phyloP scores from a whole-genome alignment of 1,139 yeast species.

The Arxiozyma slooffiae region DNA sequence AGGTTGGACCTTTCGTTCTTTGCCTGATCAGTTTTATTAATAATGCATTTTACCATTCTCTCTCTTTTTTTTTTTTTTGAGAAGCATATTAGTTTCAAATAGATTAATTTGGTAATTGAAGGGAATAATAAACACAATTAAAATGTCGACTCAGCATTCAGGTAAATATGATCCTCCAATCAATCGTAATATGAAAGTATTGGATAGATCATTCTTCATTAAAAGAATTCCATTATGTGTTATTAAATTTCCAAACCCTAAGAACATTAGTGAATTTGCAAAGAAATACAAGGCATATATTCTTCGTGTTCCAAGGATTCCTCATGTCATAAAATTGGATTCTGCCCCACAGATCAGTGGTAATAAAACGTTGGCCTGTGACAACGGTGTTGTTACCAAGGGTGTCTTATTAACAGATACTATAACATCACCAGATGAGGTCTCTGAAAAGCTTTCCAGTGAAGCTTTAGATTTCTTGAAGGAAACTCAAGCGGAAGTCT shows the following conservation, averaged over 20 bases:
- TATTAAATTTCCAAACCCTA: slow-evolving; percentile 62
- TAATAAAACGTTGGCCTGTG: slow-evolving; percentile 14
- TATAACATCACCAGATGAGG: slow-evolving; percentile 35
- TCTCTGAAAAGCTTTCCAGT: slow-evolving; percentile 34
- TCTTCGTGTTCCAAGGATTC: slow-evolving; percentile 51
- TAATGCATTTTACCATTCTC: too few relatives aligned
- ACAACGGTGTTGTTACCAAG: slow-evolving; percentile 34
- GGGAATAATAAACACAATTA: neutral
- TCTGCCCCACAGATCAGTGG: slow-evolving; percentile 7
- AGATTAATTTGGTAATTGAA: neutral
- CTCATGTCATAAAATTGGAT: slow-evolving; percentile 50
- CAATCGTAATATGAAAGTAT: slow-evolving; percentile 50
- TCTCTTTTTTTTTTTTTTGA: neutral
- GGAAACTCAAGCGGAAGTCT: slow-evolving; percentile 39
- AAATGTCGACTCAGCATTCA: slow-evolving; percentile 1
- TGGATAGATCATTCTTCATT: slow-evolving; percentile 58
- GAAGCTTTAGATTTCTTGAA: slow-evolving; percentile 39
- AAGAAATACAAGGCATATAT: slow-evolving; percentile 44
- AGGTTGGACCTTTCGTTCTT: too few relatives aligned
- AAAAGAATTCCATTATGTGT: slow-evolving; percentile 50
- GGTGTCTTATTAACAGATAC: slow-evolving; percentile 57
- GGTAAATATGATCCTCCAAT: slow-evolving; percentile 47
- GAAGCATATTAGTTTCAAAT: neutral
- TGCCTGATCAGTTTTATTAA: neutral
- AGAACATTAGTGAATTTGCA: slow-evolving; percentile 43